These are phyloP conservation scores for Anthracocystis setariae DNA, from an alignment of 1,284 basidiomycete species.

Conservation along the genomic window DNA sequence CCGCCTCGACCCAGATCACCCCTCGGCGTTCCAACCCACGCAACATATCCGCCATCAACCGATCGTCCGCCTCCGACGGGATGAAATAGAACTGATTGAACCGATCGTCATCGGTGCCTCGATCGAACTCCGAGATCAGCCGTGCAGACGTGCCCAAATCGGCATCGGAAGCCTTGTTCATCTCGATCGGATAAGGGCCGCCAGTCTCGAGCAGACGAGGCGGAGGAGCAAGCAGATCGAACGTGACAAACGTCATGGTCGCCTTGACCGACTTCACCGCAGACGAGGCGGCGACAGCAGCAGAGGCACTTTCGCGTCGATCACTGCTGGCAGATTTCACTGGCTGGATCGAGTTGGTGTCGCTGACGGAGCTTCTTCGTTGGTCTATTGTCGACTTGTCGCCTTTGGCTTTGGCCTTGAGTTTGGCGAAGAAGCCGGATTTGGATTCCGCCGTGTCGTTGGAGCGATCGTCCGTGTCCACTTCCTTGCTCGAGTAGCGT, in stretches of 20 bases:
- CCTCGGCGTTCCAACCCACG: conserved; percentile 33
- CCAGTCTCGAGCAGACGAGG: conserved; percentile 30
- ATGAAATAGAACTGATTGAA: conserved; percentile 26
- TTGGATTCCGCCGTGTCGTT: conserved; percentile 7
- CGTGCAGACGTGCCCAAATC: conserved; percentile 24
- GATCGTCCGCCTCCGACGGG: conserved; percentile 6
- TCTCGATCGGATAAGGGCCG: conserved; percentile 43
- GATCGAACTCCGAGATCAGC: conserved; percentile 28
- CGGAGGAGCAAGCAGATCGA: conserved; percentile 42
- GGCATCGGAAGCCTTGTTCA: conserved; percentile 35
- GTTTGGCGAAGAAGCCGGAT: conserved; percentile 21
- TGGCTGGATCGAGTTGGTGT: conserved; percentile 1
- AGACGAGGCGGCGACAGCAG: too few relatives aligned
- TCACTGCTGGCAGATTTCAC: conserved; percentile 12
- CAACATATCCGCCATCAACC: conserved; percentile 28
- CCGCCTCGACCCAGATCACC: conserved; percentile 38
- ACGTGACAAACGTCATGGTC: conserved; percentile 39
- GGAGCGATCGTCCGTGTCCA: background rate
- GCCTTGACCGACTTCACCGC: conserved; percentile 13
- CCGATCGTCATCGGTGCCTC: conserved; percentile 22
- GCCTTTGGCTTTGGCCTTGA: conserved; percentile 20
- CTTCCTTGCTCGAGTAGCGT: conserved; percentile 10
- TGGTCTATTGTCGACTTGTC: background rate
- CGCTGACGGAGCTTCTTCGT: background rate
- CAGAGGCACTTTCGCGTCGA: background rate